Base-by-base conservation (phyloP, 2,329 filamentous ascomycete genomes). In the Stemphylium lycopersici region DNA sequence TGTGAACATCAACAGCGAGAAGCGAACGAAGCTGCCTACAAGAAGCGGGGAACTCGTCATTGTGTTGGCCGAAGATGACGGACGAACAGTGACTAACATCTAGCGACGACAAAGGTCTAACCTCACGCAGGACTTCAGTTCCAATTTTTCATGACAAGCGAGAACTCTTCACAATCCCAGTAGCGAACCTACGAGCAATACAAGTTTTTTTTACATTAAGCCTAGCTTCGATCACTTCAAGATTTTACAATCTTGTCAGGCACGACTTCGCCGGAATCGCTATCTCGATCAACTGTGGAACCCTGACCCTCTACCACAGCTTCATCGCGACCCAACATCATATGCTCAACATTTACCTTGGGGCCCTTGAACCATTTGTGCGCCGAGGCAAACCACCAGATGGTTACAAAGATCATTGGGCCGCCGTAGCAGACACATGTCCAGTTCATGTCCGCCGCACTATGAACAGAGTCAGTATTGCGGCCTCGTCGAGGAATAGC, bases 351-450 rank as follows among this genome's bases (percentile, higher is more conserved):
- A 64, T 89, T 89, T 56, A 90, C 83, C 76, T 85, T 88, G 0
- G 87, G 87, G 0, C 87, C 87, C 65, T 84, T 87, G 73, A 90
- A 90, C 87, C 87, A 90, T 65, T 84, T 87, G 43, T 79, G 79
- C 8, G 87, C 87, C 61, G 83, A 81, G 4, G 89, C 74, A 36
- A 84, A 75, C 79, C 86, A 90, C 85, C 86, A 90, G 12, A 87
- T 71, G 2, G 80, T 74, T 4, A 85, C 78, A 3, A 80, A 68
- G 3, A 84, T 54, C 86, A 89, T 89, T 0, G 85, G 83, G 2
- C 77, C 86, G 4, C 86, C 87, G 72, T 87, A 89, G 7, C 88
- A 86, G 20, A 89, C 75, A 59, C 79, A 83, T 1, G 87, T 89
- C 84, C 87, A 90, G 67, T 90, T 90, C 87, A 90, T 89, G 6